Evolutionary conservation across 2,329 filamentous ascomycete species (phyloP), one percentile per base, ranked within the genome.

Genomic region (Xylariaceae sp.): DNA sequence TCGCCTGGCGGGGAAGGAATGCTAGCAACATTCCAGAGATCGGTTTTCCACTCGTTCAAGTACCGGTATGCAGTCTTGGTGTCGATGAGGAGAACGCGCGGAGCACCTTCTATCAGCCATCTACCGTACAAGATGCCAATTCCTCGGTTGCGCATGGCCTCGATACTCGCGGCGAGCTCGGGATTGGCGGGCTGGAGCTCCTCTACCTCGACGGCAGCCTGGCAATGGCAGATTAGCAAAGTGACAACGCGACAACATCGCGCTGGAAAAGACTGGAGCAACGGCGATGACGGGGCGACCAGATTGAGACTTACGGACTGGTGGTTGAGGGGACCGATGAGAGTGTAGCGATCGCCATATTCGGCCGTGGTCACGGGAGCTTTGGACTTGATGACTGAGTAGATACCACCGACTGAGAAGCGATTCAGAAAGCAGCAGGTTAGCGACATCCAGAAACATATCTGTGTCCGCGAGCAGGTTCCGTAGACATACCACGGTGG

Each of bases 381-480:
- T 77, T 99, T 99, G 63, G 94, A 99, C 77, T 99, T 99, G 77
- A 99, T 87, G 66, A 99, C 94, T 13, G 93, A 97, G 81, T 99
- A 99, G 78, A 99, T 99, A 70, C 94, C 94, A 72, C 94, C 94
- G 63, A 99, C 94, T 95, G 59, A 62, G 54, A 55, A 39, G 53
- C 7, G 17, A 15, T 42, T 64, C 52, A 60, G 64, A 71, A 58
- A 74, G 55, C 50, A 56, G 45, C 18, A 11, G 17, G 30, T 13
- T 18, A 30, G 47, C 47, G 9, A n/a, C 23, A 51, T 34, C 23
- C n/a, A 34, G 23, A 35, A 13, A 35, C 49, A 51, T 34, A 5
- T 50, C 9, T 30, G 23, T 30, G 17, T n/a, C 7, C 13, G 13
- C 15, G 30, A 10, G 3, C 23, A n/a, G 3, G 23, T n/a, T 18